Evolutionary conservation across 208 protist species (phyloP), one percentile per base, ranked within the genome.

Genomic region (Wallacemonas sp.): DNA sequence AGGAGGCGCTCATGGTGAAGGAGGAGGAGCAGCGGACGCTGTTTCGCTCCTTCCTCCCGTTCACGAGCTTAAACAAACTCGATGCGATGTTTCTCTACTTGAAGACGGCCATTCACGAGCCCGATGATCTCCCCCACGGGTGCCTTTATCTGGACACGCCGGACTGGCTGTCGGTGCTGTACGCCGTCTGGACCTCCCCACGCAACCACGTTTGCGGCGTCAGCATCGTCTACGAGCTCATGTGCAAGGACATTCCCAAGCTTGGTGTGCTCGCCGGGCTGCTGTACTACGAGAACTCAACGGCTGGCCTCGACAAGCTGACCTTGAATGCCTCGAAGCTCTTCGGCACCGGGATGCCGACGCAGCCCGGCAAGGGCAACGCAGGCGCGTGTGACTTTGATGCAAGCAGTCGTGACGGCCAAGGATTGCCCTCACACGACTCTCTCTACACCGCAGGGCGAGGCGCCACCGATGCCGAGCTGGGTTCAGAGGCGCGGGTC

Each of bases 91-190:
- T 80, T 22, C 42, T 83, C 19, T 92, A 92, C 67, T 57, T 94
- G 32, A 62, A 77, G 46, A 83, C 83, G 21, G 74, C 66, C 17
- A 57, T 90, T 36, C 61, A 76, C 36, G 75, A 85, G 19, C 68
- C 79, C 0, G 69, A 76, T 21, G 89, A 94, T 30, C 27, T 92
- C 17, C 81, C 80, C 26, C 44, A 81, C 21, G 38, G 52, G 19
- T 70, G 75, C n/a, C 57, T 79, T 45, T 79, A 81, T 29, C 61
- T 92, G 4, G 66, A 73, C 67, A 62, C 61, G 8, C 45, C 53
- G 10, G 86, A 91, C 61, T 94, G 89, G 85, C 71, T 92, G n/a
- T 69, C 80, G 2, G 65, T 84, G 61, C 57, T 89, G 46, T 66
- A 66, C 17, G 83, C 76, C 21, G 58, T 91, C 22, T 78, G 76